Conservation (phyloP, 2,329 filamentous ascomycete species). For the Didymella pinodella region DNA sequence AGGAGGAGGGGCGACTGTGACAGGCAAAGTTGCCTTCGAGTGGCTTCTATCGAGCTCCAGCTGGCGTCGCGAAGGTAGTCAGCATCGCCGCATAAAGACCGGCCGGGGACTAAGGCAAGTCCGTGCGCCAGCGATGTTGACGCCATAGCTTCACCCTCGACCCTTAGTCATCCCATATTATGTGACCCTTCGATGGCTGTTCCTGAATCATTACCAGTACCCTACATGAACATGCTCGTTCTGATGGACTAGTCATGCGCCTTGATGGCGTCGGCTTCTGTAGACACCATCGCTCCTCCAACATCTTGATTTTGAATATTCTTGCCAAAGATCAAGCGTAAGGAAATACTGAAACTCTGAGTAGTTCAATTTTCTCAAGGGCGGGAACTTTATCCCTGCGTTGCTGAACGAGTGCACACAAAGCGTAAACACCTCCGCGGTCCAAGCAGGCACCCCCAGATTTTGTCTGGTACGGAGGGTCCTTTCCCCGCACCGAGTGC, state of each 20-base stretch:
- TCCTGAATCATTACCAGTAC: neutral
- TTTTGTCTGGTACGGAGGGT: neutral
- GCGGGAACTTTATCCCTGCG: neutral
- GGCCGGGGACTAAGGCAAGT: constrained; percentile 9
- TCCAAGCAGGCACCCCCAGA: neutral
- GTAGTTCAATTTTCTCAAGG: neutral
- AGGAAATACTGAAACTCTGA: neutral
- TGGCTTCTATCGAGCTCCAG: constrained; percentile 29
- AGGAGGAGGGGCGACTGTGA: constrained; percentile 8
- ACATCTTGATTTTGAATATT: neutral
- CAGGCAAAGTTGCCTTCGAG: constrained; percentile 21
- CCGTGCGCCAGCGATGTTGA: constrained; percentile 16
- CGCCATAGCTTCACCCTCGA: constrained; percentile 8
- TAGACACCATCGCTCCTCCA: neutral
- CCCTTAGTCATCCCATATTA: neutral
- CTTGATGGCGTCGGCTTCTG: neutral
- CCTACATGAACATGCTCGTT: neutral
- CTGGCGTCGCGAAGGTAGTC: constrained; percentile 15
- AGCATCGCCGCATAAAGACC: constrained; percentile 19
- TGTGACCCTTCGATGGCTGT: neutral
- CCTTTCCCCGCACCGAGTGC: neutral
- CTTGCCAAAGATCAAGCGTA: neutral
- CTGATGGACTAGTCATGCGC: neutral
- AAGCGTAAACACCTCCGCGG: neutral
- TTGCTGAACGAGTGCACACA: neutral